A percentile compares a stretch with the other conserved stretches of the same genome.
Evolutionary conservation across 202 grass and related monocot species (phyloP).

Genomic region (Setaria viridis): DNA sequence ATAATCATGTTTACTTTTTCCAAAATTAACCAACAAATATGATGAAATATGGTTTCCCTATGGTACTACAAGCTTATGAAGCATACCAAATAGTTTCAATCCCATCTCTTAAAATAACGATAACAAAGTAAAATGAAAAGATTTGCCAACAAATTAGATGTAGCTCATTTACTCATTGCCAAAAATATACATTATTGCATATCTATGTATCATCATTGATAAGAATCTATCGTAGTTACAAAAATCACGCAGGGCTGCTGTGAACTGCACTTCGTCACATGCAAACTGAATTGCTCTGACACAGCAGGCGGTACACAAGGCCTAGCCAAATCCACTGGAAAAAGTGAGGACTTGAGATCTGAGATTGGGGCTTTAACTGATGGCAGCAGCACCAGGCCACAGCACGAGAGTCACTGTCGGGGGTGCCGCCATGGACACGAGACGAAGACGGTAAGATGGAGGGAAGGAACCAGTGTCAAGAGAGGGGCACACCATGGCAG

Average conservation of each 20-base stretch:
- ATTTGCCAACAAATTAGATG: background rate
- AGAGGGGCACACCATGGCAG: background rate
- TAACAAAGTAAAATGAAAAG: background rate
- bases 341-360: background rate
- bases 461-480: background rate
- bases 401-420: background rate
- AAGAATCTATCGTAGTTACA: background rate
- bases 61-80: background rate
- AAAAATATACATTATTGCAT: background rate
- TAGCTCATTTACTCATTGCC: background rate
- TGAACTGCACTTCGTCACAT: background rate
- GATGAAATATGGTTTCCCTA: background rate
- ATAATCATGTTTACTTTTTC: background rate
- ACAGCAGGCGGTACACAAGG: background rate
- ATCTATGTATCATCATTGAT: background rate
- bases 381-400: background rate
- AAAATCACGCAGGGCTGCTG: background rate
- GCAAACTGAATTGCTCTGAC: background rate
- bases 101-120: background rate
- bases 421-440: background rate
- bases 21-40: background rate
- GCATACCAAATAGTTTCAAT: background rate
- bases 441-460: background rate
- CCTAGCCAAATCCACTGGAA: background rate
- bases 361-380: background rate